Evolutionary conservation across 1,284 basidiomycete genomes (phyloP).

Genomic region (Boletus semigastroideus): DNA sequence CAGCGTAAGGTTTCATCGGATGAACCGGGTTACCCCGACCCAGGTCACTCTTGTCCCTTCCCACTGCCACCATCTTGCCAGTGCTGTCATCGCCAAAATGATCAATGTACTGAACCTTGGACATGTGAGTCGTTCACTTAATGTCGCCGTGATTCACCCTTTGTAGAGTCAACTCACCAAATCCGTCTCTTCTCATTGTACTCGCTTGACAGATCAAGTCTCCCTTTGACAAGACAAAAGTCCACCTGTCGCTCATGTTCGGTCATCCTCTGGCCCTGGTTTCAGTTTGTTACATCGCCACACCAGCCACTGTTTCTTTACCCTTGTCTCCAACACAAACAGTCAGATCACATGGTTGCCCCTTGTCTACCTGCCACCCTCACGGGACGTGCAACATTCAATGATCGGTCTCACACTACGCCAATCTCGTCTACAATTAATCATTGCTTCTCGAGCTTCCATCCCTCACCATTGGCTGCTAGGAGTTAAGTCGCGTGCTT

Average conservation of each 20-base stretch:
- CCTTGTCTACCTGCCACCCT: conserved; percentile 3
- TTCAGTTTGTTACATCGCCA: conserved; percentile 8
- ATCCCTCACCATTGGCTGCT: conserved; percentile 16
- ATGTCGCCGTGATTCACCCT: conserved; percentile 22
- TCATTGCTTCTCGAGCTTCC: conserved; percentile 17
- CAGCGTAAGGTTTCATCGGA: conserved; percentile 14
- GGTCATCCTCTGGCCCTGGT: conserved; percentile 11
- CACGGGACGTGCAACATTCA: conserved; percentile 4
- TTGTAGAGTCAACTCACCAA: conserved; percentile 12
- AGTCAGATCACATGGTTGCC: background rate
- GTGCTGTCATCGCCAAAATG: background rate
- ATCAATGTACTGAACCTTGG: background rate
- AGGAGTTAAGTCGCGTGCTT: conserved; percentile 19
- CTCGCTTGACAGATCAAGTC: conserved; percentile 3
- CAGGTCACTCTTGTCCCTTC: conserved; percentile 6
- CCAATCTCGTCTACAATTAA: conserved; percentile 22
- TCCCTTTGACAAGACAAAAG: conserved; percentile 1
- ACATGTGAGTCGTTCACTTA: conserved; percentile 6
- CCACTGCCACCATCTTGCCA: background rate
- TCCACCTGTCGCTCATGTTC: background rate
- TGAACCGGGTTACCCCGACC: conserved; percentile 17
- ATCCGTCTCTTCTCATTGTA: conserved; percentile 14
- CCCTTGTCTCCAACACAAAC: conserved; percentile 7
- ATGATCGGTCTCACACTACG: conserved; percentile 28
- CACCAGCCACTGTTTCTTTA: background rate